Percentiles rank a stretch among this genome's conserved stretches.
Conservation (phyloP, 768 basidiomycete genomes). For the Dentipellis sp. region DNA sequence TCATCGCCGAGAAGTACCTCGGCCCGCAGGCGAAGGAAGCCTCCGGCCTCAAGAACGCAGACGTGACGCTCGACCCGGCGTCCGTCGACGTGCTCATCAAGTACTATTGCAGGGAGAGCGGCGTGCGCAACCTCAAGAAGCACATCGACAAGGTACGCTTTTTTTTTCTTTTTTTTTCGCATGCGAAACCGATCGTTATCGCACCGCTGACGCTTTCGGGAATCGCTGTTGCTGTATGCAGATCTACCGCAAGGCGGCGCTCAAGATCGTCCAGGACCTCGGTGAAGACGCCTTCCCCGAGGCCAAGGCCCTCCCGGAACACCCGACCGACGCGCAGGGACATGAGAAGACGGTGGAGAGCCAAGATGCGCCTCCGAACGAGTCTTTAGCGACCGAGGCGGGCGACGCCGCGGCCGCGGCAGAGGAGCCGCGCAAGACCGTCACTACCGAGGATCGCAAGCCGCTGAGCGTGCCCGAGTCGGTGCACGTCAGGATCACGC, state of each 20-base stretch:
- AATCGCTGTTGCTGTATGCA: conserved; percentile 20
- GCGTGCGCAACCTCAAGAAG: conserved; percentile 95
- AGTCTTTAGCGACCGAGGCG: conserved; percentile 23
- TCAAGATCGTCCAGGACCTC: conserved; percentile 84
- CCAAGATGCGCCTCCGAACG: conserved; percentile 36
- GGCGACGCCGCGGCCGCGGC: conserved; percentile 10
- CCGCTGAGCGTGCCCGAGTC: conserved; percentile 73
- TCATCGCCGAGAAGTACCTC: conserved; percentile 82
- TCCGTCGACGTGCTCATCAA: conserved; percentile 88
- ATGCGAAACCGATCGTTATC: background rate
- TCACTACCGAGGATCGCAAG: conserved; percentile 72
- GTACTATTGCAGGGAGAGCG: conserved; percentile 96
- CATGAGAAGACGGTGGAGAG: conserved; percentile 36
- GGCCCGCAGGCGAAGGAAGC: conserved; percentile 91
- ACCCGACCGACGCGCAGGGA: conserved; percentile 13
- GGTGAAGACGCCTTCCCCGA: conserved; percentile 84
- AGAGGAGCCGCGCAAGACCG: conserved; percentile 25
- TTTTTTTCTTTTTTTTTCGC: background rate
- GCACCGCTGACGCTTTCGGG: background rate
- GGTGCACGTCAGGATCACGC: conserved; percentile 74
- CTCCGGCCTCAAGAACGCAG: conserved; percentile 75
- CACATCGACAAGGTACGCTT: conserved; percentile 86
- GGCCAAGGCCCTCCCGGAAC: conserved; percentile 26
- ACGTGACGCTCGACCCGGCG: conserved; percentile 67
- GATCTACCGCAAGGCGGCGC: conserved; percentile 95